Evolutionary conservation across 1,284 basidiomycete genomes (phyloP).

Genomic region (Trichosporon sp.): DNA sequence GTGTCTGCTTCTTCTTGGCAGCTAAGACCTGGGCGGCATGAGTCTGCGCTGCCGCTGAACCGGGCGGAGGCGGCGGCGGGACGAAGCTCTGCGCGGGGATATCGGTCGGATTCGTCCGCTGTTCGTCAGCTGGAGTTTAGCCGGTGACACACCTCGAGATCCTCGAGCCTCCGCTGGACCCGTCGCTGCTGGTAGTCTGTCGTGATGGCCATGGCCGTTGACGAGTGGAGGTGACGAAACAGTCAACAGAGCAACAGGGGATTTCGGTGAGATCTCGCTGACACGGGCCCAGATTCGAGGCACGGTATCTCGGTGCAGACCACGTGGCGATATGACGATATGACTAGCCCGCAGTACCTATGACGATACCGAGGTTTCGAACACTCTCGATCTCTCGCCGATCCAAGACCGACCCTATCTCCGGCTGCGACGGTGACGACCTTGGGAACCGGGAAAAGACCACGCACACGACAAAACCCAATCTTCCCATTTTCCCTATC

Average conservation of each 20-base stretch:
- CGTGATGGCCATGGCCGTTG: conserved; percentile 23
- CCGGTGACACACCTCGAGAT: conserved; percentile 49
- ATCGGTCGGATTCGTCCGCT: conserved; percentile 56
- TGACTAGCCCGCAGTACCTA: background rate
- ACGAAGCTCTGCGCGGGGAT: conserved; percentile 50
- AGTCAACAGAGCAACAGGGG: background rate
- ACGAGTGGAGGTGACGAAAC: background rate
- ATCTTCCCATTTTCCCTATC: background rate
- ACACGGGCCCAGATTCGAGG: background rate
- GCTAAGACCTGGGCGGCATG: conserved; percentile 21
- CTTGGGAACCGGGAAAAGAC: background rate
- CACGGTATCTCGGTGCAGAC: background rate
- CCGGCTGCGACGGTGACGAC: background rate
- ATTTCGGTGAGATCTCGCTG: background rate
- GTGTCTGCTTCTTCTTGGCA: conserved; percentile 52
- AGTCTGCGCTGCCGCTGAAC: conserved; percentile 16
- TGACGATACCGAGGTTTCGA: conserved; percentile 13
- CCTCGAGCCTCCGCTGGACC: conserved; percentile 47
- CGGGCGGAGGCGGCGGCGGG: conserved; percentile 29
- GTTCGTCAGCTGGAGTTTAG: background rate
- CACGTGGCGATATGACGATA: conserved; percentile 10
- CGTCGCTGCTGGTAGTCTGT: conserved; percentile 48
- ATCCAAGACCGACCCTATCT: background rate
- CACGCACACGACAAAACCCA: background rate
- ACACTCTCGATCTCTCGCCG: background rate